These are phyloP conservation scores for Linum trigynum DNA, from an alignment of 345 rosid genomes.

Conservation along the genomic window DNA sequence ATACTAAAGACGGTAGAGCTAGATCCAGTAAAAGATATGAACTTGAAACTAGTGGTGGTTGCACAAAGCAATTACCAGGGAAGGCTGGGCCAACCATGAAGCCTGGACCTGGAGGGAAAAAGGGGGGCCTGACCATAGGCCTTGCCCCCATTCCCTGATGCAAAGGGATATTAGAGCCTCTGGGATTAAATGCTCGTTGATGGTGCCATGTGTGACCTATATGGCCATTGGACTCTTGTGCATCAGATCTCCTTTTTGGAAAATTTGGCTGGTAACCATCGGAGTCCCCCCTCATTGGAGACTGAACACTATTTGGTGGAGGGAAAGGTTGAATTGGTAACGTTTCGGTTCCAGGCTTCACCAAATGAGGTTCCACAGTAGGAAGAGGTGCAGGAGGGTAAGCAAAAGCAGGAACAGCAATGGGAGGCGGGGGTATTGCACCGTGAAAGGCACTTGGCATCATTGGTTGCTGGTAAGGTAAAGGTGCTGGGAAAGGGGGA, in stretches of 20 bases:
- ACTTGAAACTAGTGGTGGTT: not conserved
- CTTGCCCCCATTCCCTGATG: constrained; percentile 65
- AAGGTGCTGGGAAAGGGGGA: constrained; percentile 49
- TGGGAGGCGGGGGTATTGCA: constrained; percentile 57
- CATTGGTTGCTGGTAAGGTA: constrained; percentile 47
- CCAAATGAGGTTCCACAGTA: constrained; percentile 43
- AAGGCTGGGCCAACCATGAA: constrained; percentile 64
- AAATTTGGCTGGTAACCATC: constrained; percentile 32
- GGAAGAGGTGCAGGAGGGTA: constrained; percentile 52
- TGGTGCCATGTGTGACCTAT: constrained; percentile 43
- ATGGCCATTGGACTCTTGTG: constrained; percentile 39
- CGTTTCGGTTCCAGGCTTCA: constrained; percentile 51
- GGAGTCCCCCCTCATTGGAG: constrained; percentile 55
- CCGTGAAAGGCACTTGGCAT: constrained; percentile 43
- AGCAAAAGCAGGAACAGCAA: constrained; percentile 50
- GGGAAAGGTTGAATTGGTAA: constrained; percentile 39
- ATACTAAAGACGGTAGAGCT: not conserved
- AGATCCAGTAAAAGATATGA: not conserved
- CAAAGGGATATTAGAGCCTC: constrained; percentile 40
- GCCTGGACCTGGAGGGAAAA: constrained; percentile 56
- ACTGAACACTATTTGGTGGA: constrained; percentile 43
- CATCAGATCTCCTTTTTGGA: constrained; percentile 39
- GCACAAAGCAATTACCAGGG: constrained; percentile 43
- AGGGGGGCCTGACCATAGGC: constrained; percentile 51
- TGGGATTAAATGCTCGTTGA: constrained; percentile 44